Percentiles rank a stretch among this genome's conserved stretches.
phyloP scores from a whole-genome alignment of 2,329 filamentous ascomycete species.

The Aspergillus puulaauensis region DNA sequence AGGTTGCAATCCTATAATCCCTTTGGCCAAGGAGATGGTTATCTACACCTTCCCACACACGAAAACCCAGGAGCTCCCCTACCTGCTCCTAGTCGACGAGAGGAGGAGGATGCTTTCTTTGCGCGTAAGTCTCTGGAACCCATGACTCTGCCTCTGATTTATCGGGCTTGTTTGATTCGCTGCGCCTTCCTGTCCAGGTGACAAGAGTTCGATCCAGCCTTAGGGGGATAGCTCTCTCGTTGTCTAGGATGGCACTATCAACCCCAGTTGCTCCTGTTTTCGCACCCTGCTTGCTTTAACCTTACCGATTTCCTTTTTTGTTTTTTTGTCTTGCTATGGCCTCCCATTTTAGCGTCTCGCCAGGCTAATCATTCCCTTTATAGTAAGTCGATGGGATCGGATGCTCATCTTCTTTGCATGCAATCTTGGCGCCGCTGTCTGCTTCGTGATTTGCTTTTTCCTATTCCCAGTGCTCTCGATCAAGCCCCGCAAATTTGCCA shows the following conservation, averaged over 20 bases:
- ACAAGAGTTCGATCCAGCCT: constrained; percentile 39
- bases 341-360: constrained; percentile 1
- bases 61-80: constrained; percentile 81
- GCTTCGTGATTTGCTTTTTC: constrained; percentile 88
- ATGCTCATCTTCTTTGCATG: constrained; percentile 88
- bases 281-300: neutral
- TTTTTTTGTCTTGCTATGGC: constrained; percentile 2
- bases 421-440: constrained; percentile 82
- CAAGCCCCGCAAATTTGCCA: constrained; percentile 89
- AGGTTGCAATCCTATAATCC: constrained; percentile 84
- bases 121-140: constrained; percentile 68
- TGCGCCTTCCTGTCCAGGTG: constrained; percentile 31
- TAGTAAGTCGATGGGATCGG: constrained; percentile 97
- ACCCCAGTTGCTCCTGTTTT: constrained; percentile 1
- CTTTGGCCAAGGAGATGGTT: constrained; percentile 74
- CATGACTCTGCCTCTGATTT: constrained; percentile 20
- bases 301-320: neutral
- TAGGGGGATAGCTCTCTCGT: constrained; percentile 29
- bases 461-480: constrained; percentile 80
- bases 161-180: constrained; percentile 19
- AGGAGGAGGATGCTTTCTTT: constrained; percentile 96
- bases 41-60: constrained; percentile 84
- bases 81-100: constrained; percentile 77
- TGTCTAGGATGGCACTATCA: constrained; percentile 14
- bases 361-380: constrained; percentile 25